Percentiles rank a stretch among this genome's conserved stretches.
Conservation (phyloP, 169 alveolate genomes). For the Plasmodium chabaudi region DNA sequence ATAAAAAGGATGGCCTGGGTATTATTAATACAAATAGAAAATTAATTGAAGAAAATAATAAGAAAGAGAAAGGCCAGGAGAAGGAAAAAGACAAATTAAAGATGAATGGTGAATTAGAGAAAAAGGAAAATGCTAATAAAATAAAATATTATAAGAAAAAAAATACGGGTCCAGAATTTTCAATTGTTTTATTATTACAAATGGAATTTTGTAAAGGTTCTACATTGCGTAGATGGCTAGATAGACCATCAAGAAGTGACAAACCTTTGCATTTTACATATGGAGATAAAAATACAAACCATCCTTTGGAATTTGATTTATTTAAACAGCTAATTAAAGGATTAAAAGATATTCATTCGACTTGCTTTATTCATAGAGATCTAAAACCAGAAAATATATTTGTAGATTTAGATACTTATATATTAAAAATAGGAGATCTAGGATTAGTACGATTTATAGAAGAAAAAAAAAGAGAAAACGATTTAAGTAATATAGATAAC, state of each 20-base stretch:
- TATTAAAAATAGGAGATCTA: slow-evolving; percentile 92
- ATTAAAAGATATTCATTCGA: slow-evolving; percentile 89
- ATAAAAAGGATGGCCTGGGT: not conserved
- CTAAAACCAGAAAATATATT: slow-evolving; percentile 93
- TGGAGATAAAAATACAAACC: slow-evolving; percentile 73
- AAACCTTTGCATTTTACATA: slow-evolving; percentile 76
- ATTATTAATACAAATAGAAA: slow-evolving; percentile 41
- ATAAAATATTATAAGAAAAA: slow-evolving; percentile 74
- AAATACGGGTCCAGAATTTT: slow-evolving; percentile 75
- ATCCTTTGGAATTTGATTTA: slow-evolving; percentile 85
- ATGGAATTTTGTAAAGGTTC: slow-evolving; percentile 91
- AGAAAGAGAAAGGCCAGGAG: not conserved
- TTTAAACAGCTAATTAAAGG: slow-evolving; percentile 91
- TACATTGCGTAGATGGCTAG: slow-evolving; percentile 91
- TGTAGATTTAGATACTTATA: slow-evolving; percentile 87
- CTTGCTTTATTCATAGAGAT: slow-evolving; percentile 93
- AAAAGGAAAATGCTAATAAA: slow-evolving; percentile 45
- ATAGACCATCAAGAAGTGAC: slow-evolving; percentile 82
- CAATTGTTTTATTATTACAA: slow-evolving; percentile 87
- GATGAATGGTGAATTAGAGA: slow-evolving; percentile 59
- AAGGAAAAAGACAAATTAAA: slow-evolving; percentile 24
- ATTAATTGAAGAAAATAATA: slow-evolving; percentile 77
- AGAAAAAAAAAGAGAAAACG: slow-evolving; percentile 81
- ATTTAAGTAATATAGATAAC: slow-evolving; percentile 45
- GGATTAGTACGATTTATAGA: slow-evolving; percentile 91